Evolutionary conservation across 2,329 filamentous ascomycete genomes (phyloP).

Genomic region (Lasiodiplodia gonubiensis): DNA sequence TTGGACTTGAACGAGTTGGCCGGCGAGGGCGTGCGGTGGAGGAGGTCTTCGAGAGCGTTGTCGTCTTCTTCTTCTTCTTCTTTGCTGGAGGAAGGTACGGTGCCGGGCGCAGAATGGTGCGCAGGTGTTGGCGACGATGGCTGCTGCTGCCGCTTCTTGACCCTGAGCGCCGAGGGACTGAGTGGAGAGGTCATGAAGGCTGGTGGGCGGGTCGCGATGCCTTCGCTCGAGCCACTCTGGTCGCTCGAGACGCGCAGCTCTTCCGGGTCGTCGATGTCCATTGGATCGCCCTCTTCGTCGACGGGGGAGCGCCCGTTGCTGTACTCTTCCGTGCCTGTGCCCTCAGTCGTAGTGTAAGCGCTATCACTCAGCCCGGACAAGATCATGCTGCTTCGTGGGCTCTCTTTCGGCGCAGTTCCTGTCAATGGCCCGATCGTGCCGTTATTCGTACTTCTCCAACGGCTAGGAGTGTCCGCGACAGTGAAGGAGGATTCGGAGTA

Average conservation of each 20-base stretch:
- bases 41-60: neutral
- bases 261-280: constrained; percentile 15
- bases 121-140: neutral
- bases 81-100: constrained; percentile 3
- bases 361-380: constrained; percentile 24
- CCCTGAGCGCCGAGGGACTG: constrained; percentile 10
- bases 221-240: neutral
- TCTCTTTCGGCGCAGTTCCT: constrained; percentile 11
- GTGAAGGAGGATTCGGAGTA: constrained; percentile 17
- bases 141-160: neutral
- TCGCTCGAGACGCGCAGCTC: neutral
- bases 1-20: constrained; percentile 7
- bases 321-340: constrained; percentile 10
- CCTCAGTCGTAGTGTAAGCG: constrained; percentile 23
- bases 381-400: constrained; percentile 20
- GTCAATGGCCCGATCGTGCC: constrained; percentile 5
- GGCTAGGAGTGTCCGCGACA: neutral
- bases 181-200: constrained; percentile 14
- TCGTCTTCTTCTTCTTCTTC: neutral
- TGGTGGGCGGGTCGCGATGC: neutral
- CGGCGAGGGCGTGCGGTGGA: constrained; percentile 15
- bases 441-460: constrained; percentile 10
- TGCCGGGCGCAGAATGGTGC: neutral
- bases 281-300: neutral
- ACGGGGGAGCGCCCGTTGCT: constrained; percentile 2